phyloP scores from a whole-genome alignment of 305 asterid species.

The Fraxinus sp. region DNA sequence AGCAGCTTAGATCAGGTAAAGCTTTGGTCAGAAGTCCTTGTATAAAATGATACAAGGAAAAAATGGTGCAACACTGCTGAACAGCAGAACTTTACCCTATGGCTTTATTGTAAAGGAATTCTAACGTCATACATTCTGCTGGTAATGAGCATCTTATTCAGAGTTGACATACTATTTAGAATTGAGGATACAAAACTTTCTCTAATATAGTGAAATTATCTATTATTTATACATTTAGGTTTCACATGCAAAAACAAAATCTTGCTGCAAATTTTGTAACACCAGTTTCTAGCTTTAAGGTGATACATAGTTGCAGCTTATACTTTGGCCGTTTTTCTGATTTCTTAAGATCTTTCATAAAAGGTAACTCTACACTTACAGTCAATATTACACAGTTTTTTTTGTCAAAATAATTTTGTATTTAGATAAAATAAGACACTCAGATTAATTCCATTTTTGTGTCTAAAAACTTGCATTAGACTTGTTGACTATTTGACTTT shows the following conservation, averaged over 20 bases:
- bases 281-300: not conserved
- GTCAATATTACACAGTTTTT: not conserved
- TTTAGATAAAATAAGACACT: not conserved
- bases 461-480: not conserved
- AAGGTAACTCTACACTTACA: not conserved
- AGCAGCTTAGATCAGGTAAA: slow-evolving; percentile 69
- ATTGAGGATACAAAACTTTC: not conserved
- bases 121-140: not conserved
- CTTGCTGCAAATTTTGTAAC: not conserved
- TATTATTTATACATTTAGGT: not conserved
- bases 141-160: not conserved
- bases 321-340: not conserved
- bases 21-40: not conserved
- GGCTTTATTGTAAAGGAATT: not conserved
- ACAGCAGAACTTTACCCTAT: not conserved
- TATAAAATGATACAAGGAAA: not conserved
- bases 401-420: not conserved
- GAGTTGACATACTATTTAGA: not conserved
- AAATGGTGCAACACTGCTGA: not conserved
- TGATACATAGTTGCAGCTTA: not conserved
- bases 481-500: not conserved
- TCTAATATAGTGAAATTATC: not conserved
- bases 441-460: not conserved
- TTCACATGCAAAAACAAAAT: not conserved
- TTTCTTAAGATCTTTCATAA: not conserved